Base-by-base conservation (phyloP, 2,329 filamentous ascomycete genomes). In the Stachybotrys chlorohalonatus region DNA sequence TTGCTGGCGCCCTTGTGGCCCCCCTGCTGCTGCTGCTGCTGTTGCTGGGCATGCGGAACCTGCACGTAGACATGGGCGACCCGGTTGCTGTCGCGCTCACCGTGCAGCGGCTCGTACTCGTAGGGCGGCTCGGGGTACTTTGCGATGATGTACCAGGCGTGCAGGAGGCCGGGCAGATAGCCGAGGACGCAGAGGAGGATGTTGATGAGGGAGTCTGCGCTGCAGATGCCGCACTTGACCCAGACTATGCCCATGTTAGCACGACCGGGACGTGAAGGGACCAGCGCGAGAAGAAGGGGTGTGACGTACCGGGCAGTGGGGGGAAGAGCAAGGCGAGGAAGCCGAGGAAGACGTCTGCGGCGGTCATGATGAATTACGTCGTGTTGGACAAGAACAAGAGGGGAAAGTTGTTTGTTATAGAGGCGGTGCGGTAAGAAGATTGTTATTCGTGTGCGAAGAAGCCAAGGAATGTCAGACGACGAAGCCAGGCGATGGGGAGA, bases 61-160 rank as follows among this genome's bases (percentile, higher is more conserved):
- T 82, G 79, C 55, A 90, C 87, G 67, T 90, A 88, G 69, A 95
- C 88, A 71, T 94, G 93, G 46, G 85, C 87, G 54, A 93, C 84
- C 57, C 78, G 80, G 6, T n/a, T 24, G 46, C 46, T 24, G 46
- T 47, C 17, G 46, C 46, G 46, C 3, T 6, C 46, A 61, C 80
- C 76, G 62, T 75, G 73, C 47, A 88, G 69, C 52, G 77, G 73
- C 62, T 89, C 82, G 72, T 94, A 91, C 59, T 87, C 83, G 70
- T 81, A 81, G 56, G 85, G 78, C 47, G 81, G 62, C 57, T 96
- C 93, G 56, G 94, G 94, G 70, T 87, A 89, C 68, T 89, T 87
- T 65, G 89, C 83, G 73, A 99, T 96, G 72, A 97, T 95, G 80
- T 97, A 99, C 93, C 94, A 97, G 59, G 92, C 84, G 75, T 99